These are phyloP conservation scores for Pulveroboletus frians DNA, from an alignment of 768 basidiomycete species.

Conservation along the genomic window DNA sequence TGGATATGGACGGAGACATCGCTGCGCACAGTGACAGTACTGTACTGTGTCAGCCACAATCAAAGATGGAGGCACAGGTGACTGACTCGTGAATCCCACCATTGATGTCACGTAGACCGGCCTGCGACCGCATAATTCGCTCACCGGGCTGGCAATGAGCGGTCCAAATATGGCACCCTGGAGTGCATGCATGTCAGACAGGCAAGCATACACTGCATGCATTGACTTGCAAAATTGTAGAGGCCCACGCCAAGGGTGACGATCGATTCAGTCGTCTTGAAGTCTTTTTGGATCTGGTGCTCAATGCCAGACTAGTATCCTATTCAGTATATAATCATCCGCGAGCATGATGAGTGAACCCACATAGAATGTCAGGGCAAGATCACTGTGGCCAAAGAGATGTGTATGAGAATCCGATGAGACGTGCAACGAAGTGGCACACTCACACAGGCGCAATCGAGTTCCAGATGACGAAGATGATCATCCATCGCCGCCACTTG, in stretches of 20 bases:
- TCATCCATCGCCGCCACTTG: slow-evolving; percentile 26
- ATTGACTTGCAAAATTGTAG: slow-evolving; percentile 24
- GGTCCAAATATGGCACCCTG: slow-evolving; percentile 26
- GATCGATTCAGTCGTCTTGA: slow-evolving; percentile 14
- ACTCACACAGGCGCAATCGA: slow-evolving; percentile 29
- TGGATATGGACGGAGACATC: slow-evolving; percentile 20
- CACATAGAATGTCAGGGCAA: slow-evolving; percentile 27
- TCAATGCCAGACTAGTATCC: slow-evolving; percentile 24
- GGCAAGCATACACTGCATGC: not conserved
- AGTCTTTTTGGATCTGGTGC: slow-evolving; percentile 24
- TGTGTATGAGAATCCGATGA: not conserved
- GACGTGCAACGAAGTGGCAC: not conserved
- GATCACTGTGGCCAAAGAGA: slow-evolving; percentile 12
- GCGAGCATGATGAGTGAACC: not conserved
- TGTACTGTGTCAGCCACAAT: slow-evolving; percentile 8
- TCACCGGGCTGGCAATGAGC: slow-evolving; percentile 22
- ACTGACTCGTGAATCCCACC: slow-evolving; percentile 22
- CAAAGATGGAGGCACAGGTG: not conserved
- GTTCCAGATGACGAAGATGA: slow-evolving; percentile 27
- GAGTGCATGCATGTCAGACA: not conserved
- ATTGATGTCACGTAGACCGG: slow-evolving; percentile 20
- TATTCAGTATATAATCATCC: slow-evolving; percentile 3
- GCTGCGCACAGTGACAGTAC: slow-evolving; percentile 22
- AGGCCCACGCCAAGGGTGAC: slow-evolving; percentile 25
- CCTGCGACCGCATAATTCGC: slow-evolving; percentile 23